Base-by-base conservation (phyloP, 2,329 filamentous ascomycete species). In the Nakataea oryzae region DNA sequence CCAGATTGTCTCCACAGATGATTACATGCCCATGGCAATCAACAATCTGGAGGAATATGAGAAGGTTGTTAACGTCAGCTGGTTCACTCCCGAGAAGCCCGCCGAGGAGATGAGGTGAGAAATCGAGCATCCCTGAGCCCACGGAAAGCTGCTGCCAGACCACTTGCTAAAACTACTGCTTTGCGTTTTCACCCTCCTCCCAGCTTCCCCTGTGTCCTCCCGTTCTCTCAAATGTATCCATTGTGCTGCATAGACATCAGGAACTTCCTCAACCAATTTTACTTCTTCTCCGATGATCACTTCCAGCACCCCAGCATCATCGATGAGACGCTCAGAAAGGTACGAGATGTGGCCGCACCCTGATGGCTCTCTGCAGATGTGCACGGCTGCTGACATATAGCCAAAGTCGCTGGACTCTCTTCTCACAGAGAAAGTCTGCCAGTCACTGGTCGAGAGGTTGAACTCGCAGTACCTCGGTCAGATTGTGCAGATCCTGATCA, bases 1-100 rank as follows among this genome's bases (percentile, higher is more conserved):
- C n/a, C 14, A 61, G 82, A 87, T 87, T 68, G 85, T 88, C 21
- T 86, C 90, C n/a, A 97, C 91, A 0, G 95, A 99, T 72, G 95
- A 99, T 74, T 99, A 99, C 75, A 99, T 99, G 93, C 96, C 95
- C 2, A 97, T 99, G 95, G 90, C 91, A 1, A 96, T 97, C 72
- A 91, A 92, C 69, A 92, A 89, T 26, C 76, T 82, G 21, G 93
- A 96, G 69, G 93, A 97, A 70, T 97, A 96, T 71, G 91, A 96
- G 69, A 96, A 97, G 70, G 93, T 99, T 47, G 85, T 97, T 66
- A 95, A 92, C 65, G 92, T 97, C 64, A 96, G 90, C 76, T 99
- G 93, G 93, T 97, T 96, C 73, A 88, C 85, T 1, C 93, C 93
- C 56, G 91, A 96, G 34, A 91, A 90, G 68, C 78, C 86, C 24